These are phyloP conservation scores for Penicillium coffeae DNA, from an alignment of 495 filamentous ascomycete species.

Conservation along the genomic window DNA sequence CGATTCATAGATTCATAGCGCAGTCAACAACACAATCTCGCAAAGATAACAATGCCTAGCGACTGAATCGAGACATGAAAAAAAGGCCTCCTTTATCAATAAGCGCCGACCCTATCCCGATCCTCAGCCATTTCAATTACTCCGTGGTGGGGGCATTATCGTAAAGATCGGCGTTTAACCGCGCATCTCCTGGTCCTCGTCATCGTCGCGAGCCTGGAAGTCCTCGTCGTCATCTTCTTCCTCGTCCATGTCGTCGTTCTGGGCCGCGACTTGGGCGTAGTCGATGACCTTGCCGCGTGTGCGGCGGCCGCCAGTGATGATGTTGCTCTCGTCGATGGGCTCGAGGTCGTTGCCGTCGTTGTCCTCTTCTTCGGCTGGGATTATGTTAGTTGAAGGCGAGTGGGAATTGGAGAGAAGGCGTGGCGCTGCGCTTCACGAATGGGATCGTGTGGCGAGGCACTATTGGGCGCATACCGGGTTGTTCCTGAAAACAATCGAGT, in stretches of 20 bases:
- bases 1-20: background rate
- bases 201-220: slow-evolving; percentile 26
- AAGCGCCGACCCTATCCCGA: slow-evolving; percentile 15
- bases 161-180: slow-evolving; percentile 28
- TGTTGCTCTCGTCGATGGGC: slow-evolving; percentile 85
- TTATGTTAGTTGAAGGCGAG: background rate
- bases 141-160: slow-evolving; percentile 13
- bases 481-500: slow-evolving; percentile 31
- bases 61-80: background rate
- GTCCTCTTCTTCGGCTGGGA: slow-evolving; percentile 57
- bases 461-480: slow-evolving; percentile 22
- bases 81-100: background rate
- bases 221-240: slow-evolving; percentile 75
- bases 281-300: slow-evolving; percentile 83
- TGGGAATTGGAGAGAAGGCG: background rate
- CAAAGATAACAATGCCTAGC: background rate
- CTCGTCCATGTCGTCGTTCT: slow-evolving; percentile 55
- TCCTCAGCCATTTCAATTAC: slow-evolving; percentile 15
- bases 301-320: slow-evolving; percentile 71
- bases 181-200: slow-evolving; percentile 45
- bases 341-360: slow-evolving; percentile 78
- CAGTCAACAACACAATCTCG: background rate
- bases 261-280: slow-evolving; percentile 73
- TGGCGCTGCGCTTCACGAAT: background rate
- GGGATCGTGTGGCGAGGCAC: too few species aligned